Percentiles rank a stretch among this genome's conserved stretches.
Evolutionary conservation across 495 filamentous ascomycete genomes (phyloP).

Genomic region (Aspergillus kassunensis): DNA sequence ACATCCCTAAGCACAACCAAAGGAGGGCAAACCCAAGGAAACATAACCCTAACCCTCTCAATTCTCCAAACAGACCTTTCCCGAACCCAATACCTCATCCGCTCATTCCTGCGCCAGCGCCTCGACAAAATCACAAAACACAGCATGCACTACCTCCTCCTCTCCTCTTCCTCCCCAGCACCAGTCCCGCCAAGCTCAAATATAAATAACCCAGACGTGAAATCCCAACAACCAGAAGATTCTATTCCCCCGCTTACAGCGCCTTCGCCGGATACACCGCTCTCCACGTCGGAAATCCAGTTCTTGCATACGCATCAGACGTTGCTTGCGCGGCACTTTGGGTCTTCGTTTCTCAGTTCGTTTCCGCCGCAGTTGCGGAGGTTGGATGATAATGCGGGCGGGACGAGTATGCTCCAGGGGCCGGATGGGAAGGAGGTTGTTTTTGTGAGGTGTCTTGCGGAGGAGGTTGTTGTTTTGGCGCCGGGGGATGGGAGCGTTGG

Average conservation of each 20-base stretch:
- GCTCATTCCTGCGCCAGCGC: conserved; percentile 78
- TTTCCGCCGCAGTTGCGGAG: conserved; percentile 75
- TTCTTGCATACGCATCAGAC: conserved; percentile 81
- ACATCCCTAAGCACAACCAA: conserved; percentile 76
- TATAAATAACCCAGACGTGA: conserved; percentile 15
- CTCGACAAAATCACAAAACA: conserved; percentile 65
- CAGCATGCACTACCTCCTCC: conserved; percentile 47
- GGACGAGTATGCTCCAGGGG: conserved; percentile 84
- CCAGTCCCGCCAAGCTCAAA: conserved; percentile 53
- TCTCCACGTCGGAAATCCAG: conserved; percentile 68
- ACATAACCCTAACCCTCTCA: conserved; percentile 85
- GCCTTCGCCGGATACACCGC: conserved; percentile 23
- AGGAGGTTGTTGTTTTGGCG: conserved; percentile 52
- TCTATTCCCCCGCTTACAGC: conserved; percentile 38
- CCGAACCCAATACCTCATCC: conserved; percentile 83
- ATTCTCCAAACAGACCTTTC: conserved; percentile 96
- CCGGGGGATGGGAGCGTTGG: conserved; percentile 55
- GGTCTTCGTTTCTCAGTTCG: conserved; percentile 69
- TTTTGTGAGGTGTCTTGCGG: conserved; percentile 71
- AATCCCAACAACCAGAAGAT: conserved; percentile 28
- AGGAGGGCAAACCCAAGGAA: too few relatives aligned
- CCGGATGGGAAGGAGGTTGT: conserved; percentile 80
- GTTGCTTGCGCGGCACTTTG: conserved; percentile 76
- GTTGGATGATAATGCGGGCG: conserved; percentile 85
- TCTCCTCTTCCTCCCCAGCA: conserved; percentile 56